A percentile compares a stretch with the other conserved stretches of the same genome.
These are phyloP conservation scores for Priceomyces fermenticarens DNA, from an alignment of 805 yeast species.

Conservation along the genomic window DNA sequence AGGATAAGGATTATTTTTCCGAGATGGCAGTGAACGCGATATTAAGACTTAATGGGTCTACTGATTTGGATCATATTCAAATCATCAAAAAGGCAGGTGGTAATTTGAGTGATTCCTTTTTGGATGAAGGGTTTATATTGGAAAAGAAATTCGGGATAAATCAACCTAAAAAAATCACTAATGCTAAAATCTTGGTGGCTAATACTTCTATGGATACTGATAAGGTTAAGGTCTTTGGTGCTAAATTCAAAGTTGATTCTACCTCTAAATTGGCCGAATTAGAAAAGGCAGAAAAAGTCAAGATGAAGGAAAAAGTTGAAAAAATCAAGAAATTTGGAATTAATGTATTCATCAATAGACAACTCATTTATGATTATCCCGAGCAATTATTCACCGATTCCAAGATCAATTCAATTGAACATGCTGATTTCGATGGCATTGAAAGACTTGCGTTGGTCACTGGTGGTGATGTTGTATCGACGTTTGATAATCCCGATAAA, in stretches of 20 bases:
- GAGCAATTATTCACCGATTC: constrained; percentile 91
- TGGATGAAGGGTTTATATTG: constrained; percentile 93
- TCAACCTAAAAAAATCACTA: constrained; percentile 81
- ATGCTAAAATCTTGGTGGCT: constrained; percentile 87
- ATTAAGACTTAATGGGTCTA: constrained; percentile 78
- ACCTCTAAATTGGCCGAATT: constrained; percentile 91
- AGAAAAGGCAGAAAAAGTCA: constrained; percentile 89
- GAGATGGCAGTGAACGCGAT: constrained; percentile 93
- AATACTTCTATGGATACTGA: constrained; percentile 97
- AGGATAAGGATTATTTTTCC: constrained; percentile 88
- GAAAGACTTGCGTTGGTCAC: constrained; percentile 95
- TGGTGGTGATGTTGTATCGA: constrained; percentile 97
- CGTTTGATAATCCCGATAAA: constrained; percentile 87
- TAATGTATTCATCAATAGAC: constrained; percentile 91
- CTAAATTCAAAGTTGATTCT: constrained; percentile 94
- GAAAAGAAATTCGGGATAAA: constrained; percentile 91
- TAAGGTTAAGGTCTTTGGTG: constrained; percentile 95
- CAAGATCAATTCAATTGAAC: constrained; percentile 88
- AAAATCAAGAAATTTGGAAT: constrained; percentile 85
- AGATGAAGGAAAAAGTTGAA: constrained; percentile 86
- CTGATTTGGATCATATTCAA: constrained; percentile 89
- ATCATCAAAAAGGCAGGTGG: constrained; percentile 94
- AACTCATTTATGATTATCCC: constrained; percentile 96
- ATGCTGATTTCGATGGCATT: constrained; percentile 97
- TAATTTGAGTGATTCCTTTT: constrained; percentile 81